Evolutionary conservation across 1,139 yeast species (phyloP).

Genomic region (Geotrichum histeridarum): DNA sequence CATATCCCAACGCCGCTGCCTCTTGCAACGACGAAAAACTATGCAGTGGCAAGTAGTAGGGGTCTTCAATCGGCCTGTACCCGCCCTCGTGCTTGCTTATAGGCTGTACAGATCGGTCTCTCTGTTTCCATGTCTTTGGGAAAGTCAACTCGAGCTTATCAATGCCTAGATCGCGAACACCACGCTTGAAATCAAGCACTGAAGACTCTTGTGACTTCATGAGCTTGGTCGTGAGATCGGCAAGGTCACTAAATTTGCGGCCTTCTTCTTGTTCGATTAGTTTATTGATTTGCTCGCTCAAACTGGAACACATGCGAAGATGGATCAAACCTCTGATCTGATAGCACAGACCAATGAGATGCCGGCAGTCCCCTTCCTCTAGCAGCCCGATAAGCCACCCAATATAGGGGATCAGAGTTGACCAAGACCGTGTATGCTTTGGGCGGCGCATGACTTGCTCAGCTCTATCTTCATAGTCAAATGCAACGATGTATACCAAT

Average conservation of each 20-base stretch:
- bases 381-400: constrained; percentile 29
- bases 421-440: constrained; percentile 37
- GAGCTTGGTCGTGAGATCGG: constrained; percentile 19
- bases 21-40: constrained; percentile 39
- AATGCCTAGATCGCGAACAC: constrained; percentile 29
- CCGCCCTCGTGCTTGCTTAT: constrained; percentile 28
- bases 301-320: constrained; percentile 30
- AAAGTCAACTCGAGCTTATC: constrained; percentile 30
- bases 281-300: constrained; percentile 14
- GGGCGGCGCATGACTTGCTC: constrained; percentile 26
- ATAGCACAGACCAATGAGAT: constrained; percentile 35
- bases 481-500: constrained; percentile 39
- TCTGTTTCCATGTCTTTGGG: constrained; percentile 33
- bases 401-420: constrained; percentile 37
- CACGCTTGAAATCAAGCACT: constrained; percentile 35
- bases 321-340: constrained; percentile 38
- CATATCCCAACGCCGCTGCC: constrained; percentile 40
- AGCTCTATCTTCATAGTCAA: constrained; percentile 40
- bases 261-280: constrained; percentile 7
- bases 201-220: constrained; percentile 28
- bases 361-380: constrained; percentile 23
- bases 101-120: constrained; percentile 23
- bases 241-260: constrained; percentile 11
- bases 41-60: constrained; percentile 39
- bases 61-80: constrained; percentile 36